phyloP scores from a whole-genome alignment of 257 asterid species.

The Solanum pinnatisectum region DNA sequence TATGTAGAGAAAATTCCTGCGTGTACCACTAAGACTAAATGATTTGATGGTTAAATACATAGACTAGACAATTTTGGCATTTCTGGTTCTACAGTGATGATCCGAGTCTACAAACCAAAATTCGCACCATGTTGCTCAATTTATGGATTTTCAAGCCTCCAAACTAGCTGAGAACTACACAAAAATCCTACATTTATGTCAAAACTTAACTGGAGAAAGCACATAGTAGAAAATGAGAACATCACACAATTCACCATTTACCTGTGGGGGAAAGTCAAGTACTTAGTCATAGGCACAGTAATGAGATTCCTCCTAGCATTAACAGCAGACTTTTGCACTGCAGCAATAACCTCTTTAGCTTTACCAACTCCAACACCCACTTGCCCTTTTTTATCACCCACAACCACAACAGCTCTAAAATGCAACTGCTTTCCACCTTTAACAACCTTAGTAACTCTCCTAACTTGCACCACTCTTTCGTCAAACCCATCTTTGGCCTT shows the following conservation, averaged over 20 bases:
- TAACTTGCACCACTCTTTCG: conserved; percentile 84
- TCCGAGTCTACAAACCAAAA: neutral
- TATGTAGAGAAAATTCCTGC: neutral
- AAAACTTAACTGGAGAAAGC: neutral
- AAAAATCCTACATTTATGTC: neutral
- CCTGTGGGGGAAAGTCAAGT: conserved; percentile 94
- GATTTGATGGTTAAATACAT: neutral
- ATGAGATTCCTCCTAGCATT: conserved; percentile 80
- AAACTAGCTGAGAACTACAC: neutral
- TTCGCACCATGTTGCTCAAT: neutral
- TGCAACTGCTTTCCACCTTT: conserved; percentile 95
- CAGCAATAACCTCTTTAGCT: conserved; percentile 73
- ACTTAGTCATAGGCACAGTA: conserved; percentile 81
- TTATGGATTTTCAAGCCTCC: neutral
- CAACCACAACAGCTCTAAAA: conserved; percentile 79
- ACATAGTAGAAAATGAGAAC: neutral
- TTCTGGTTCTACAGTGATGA: neutral
- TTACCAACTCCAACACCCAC: conserved; percentile 96
- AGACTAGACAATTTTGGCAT: too few relatives aligned
- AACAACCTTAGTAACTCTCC: conserved; percentile 95
- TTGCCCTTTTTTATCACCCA: conserved; percentile 82
- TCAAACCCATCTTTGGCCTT: conserved; percentile 81
- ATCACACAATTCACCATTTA: neutral
- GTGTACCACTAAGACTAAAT: neutral
- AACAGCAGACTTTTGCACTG: conserved; percentile 80